These are phyloP conservation scores for Globisporangium heterothallicum DNA, from an alignment of 352 stramenopile genomes.

Conservation along the genomic window DNA sequence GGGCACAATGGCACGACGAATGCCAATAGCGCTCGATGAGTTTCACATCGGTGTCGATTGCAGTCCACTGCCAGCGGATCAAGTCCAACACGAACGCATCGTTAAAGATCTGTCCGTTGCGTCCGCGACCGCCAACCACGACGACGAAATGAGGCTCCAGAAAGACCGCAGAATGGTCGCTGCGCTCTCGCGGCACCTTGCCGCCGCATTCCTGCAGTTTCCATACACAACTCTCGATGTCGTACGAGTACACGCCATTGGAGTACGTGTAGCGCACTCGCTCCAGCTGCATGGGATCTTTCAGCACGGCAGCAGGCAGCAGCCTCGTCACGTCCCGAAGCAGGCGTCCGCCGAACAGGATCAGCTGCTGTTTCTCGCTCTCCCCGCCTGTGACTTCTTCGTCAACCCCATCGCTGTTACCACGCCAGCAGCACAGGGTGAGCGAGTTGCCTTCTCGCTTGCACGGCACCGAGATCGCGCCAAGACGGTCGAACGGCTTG, in stretches of 20 bases:
- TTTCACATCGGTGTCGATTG: slow-evolving; percentile 21
- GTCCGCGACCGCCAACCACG: slow-evolving; percentile 46
- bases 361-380: slow-evolving; percentile 17
- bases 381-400: background rate
- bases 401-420: background rate
- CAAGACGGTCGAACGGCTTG: slow-evolving; percentile 28
- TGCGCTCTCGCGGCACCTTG: slow-evolving; percentile 30
- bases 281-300: slow-evolving; percentile 45
- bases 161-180: slow-evolving; percentile 55
- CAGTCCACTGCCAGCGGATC: slow-evolving; percentile 40
- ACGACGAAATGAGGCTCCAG: slow-evolving; percentile 38
- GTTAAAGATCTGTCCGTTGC: slow-evolving; percentile 45
- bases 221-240: slow-evolving; percentile 32
- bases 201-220: slow-evolving; percentile 33
- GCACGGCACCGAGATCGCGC: slow-evolving; percentile 40
- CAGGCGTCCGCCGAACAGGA: slow-evolving; percentile 55
- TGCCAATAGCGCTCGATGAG: slow-evolving; percentile 43
- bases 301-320: slow-evolving; percentile 21
- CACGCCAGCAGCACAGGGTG: slow-evolving; percentile 33
- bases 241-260: slow-evolving; percentile 51
- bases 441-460: slow-evolving; percentile 55
- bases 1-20: slow-evolving; percentile 19
- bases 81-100: slow-evolving; percentile 49
- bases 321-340: slow-evolving; percentile 45
- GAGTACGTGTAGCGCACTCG: slow-evolving; percentile 55